Evolutionary conservation across 2,329 filamentous ascomycete species (phyloP), one percentile per base, ranked within the genome.

Genomic region (Alternaria solani): DNA sequence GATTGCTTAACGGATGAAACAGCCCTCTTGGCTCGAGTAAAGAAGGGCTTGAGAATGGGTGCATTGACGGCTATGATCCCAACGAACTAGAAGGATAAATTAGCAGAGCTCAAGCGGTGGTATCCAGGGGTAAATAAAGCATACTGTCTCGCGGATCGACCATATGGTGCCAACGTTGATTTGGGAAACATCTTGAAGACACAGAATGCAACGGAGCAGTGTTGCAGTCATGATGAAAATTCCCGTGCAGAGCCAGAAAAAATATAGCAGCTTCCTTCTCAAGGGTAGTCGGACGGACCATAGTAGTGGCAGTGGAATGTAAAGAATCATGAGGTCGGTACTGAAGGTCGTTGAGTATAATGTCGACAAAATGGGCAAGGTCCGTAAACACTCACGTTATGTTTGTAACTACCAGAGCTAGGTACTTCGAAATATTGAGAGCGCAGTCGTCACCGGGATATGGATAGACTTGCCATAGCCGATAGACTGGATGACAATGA

Each of bases 391-490:
- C 54, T 28, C 23, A 62, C 56, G 42, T 47, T 41, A 57, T 34
- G 20, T 60, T 60, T 11, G 60, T 60, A 12, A 60, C 57, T 23
- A 56, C 57, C n/a, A 56, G 20, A 25, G 51, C 57, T 12, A 60
- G 4, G 23, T 63, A 63, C n/a, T 63, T 63, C 8, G 59, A 62
- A 16, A 59, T 62, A 20, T 62, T 55, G 14, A 59, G 56, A 7
- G 59, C 59, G 20, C 59, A 62, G 23, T 59, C 59, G 26, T 62
- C 54, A 16, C 59, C 55, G 1, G 59, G 59, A 38, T 64, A 58
- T 7, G 62, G 62, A 44, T 62, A 59, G 20, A 62, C 51, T 38
- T 62, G 59, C 62, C 62, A 64, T 9, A 59, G 47, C n/a, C 51
- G 55, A 46, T 49, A 34, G 11, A 62, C 30, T 3, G 62, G 62